Percentiles rank a stretch among this genome's conserved stretches.
These are phyloP conservation scores for Magnusiomyces starmeri DNA, from an alignment of 1,139 yeast genomes.

Conservation along the genomic window DNA sequence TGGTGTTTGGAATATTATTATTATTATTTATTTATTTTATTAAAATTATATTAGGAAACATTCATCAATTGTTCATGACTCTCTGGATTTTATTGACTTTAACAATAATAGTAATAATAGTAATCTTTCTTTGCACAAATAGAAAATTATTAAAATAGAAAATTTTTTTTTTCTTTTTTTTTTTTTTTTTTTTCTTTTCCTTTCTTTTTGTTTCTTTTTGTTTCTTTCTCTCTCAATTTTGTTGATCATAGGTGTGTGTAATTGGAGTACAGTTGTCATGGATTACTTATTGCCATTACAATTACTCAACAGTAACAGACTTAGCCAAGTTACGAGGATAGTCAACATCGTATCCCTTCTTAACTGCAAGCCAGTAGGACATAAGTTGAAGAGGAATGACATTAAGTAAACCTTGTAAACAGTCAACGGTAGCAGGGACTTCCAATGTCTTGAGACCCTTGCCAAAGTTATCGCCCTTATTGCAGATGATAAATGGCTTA, in stretches of 20 bases:
- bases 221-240: neutral
- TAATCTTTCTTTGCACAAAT: no score
- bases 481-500: constrained; percentile 88
- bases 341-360: constrained; percentile 94
- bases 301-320: constrained; percentile 88
- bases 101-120: no score
- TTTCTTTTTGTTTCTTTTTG: neutral
- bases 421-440: constrained; percentile 94
- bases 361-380: constrained; percentile 95
- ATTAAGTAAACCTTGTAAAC: constrained; percentile 92
- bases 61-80: no score
- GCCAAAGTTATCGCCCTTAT: constrained; percentile 65
- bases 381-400: constrained; percentile 93
- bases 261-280: no score
- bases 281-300: neutral
- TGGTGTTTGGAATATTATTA: constrained; percentile 1
- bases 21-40: neutral
- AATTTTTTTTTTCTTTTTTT: neutral
- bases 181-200: neutral
- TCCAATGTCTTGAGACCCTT: constrained; percentile 46
- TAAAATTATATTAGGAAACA: neutral
- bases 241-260: no score
- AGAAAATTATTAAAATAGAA: neutral
- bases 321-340: constrained; percentile 99
- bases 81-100: neutral